Evolutionary conservation across 2,329 filamentous ascomycete genomes (phyloP).

Genomic region (Pseudogymnoascus sp.): DNA sequence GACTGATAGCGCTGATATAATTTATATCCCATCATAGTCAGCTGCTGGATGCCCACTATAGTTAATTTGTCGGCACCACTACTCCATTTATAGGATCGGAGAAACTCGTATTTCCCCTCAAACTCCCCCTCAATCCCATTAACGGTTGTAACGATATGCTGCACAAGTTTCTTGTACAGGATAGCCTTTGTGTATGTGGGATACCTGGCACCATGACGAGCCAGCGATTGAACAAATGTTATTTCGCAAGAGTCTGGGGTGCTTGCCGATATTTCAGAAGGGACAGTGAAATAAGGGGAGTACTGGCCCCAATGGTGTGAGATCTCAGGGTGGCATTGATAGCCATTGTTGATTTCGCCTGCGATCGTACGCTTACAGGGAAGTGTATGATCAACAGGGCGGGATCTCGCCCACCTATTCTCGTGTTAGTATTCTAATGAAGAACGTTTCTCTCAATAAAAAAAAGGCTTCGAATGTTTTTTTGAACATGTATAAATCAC

Average conservation of each 20-base stretch:
- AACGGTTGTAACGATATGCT: slow-evolving; percentile 51
- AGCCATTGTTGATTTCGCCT: slow-evolving; percentile 20
- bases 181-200: slow-evolving; percentile 63
- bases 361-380: not conserved
- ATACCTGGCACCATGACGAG: slow-evolving; percentile 76
- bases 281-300: slow-evolving; percentile 71
- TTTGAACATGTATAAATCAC: not conserved
- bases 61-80: slow-evolving; percentile 65
- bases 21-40: slow-evolving; percentile 65
- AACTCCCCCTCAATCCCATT: slow-evolving; percentile 46
- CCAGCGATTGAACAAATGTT: slow-evolving; percentile 74
- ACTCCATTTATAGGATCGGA: slow-evolving; percentile 62
- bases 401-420: not conserved
- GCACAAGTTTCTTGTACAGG: slow-evolving; percentile 55
- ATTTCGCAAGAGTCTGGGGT: slow-evolving; percentile 60
- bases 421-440: not conserved
- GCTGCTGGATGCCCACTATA: slow-evolving; percentile 56
- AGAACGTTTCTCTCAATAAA: not conserved
- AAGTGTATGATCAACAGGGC: not conserved
- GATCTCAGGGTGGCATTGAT: slow-evolving; percentile 26
- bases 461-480: not conserved
- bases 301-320: slow-evolving; percentile 69
- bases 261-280: slow-evolving; percentile 50
- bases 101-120: slow-evolving; percentile 56
- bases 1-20: slow-evolving; percentile 66